Conservation (phyloP, 306 rosid species). For the Alnus glutinosa region DNA sequence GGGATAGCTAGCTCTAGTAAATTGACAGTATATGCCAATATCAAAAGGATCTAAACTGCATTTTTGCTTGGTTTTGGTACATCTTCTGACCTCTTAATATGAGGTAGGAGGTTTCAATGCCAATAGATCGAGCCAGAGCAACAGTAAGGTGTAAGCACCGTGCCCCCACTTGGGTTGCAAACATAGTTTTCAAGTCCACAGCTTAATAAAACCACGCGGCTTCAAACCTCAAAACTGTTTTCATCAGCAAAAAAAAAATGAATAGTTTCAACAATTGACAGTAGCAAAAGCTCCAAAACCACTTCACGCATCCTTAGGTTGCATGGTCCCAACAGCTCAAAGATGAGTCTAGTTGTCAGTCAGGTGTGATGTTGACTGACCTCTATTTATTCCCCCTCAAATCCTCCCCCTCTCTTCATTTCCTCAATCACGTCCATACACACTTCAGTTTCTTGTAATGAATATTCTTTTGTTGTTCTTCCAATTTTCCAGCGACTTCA, state of each 20-base stretch:
- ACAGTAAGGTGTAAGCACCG: background rate
- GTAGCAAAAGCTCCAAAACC: conserved; percentile 23
- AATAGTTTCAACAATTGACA: conserved; percentile 23
- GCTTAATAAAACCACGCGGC: no score
- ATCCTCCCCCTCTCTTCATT: conserved; percentile 40
- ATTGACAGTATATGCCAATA: background rate
- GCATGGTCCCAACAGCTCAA: conserved; percentile 61
- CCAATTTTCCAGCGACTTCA: conserved; percentile 5
- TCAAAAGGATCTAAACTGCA: background rate
- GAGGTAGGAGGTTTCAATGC: background rate
- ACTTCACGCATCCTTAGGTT: conserved; percentile 26
- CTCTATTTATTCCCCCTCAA: conserved; percentile 65
- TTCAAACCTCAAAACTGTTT: conserved; percentile 11
- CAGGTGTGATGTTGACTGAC: conserved; percentile 53
- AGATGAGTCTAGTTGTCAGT: conserved; percentile 31
- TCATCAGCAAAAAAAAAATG: background rate
- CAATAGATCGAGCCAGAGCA: background rate
- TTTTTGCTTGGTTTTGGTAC: background rate
- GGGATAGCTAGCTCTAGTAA: background rate
- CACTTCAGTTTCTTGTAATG: conserved; percentile 13
- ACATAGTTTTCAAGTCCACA: no score
- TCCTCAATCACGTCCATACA: conserved; percentile 33
- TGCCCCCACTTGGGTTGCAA: no score
- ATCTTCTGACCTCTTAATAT: background rate
- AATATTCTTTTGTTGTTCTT: conserved; percentile 1